Evolutionary conservation across 2,329 filamentous ascomycete genomes (phyloP), one percentile per base, ranked within the genome.

Genomic region (Aspergillus ustus): DNA sequence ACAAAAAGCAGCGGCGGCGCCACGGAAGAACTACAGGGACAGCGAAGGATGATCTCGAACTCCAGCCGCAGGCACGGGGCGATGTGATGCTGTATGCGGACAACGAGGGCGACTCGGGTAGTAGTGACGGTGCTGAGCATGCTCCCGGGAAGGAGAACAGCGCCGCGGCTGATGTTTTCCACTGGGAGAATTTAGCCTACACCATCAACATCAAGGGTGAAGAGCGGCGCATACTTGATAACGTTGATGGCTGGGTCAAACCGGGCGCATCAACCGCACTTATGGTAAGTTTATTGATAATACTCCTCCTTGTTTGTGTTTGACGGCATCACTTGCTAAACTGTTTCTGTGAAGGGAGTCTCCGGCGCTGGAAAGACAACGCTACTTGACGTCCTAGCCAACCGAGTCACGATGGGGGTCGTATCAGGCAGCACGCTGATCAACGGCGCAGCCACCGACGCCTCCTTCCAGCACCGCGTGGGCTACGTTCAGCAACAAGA

Each of bases 201-300:
- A 48, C 62, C 28, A 59, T 65, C 13, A 45, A 53, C 6, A 58
- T 65, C 76, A 95, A 95, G 79, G 83, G 83, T 7, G 87, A 92
- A 67, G 79, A 83, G 1, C 85, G 92, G 8, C 86, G 89, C 43
- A 89, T 97, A 65, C 81, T 97, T 63, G 89, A 96, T 68, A 82
- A 94, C 66, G 91, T 97, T 15, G 90, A 94, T 68, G 93, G 93
- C 34, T 97, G 92, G 91, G 92, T 97, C 59, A 95, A 96, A 77
- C 93, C 93, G 3, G 93, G 93, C 60, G 96, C 91, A 5, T 73
- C 96, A 52, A 97, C 92, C 2, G 93, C 91, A 9, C 82, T 96
- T 2, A 96, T 97, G 92, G 44, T 20, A 40, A 13, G 44, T 19
- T 13, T n/a, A 19, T 3, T 3, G 7, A 46, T 6, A n/a, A n/a